A percentile compares a stretch with the other conserved stretches of the same genome.
Conservation (phyloP, 106 monocot species). For the Dendrobium nobile region DNA sequence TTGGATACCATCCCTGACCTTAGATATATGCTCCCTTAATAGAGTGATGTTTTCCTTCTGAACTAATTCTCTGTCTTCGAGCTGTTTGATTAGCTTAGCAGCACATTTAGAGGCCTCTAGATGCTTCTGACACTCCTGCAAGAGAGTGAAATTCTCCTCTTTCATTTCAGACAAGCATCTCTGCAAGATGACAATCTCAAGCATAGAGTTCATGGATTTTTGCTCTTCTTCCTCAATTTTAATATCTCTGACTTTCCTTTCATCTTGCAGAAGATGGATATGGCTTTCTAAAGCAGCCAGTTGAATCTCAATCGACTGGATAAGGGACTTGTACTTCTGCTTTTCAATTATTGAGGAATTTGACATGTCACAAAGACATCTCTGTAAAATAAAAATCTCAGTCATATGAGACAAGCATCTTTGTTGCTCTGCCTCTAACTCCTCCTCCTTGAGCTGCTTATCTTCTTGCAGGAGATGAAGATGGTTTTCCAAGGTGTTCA, state of each 20-base stretch:
- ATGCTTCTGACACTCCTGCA: constrained; percentile 12
- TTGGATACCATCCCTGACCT: background rate
- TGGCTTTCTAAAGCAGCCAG: constrained; percentile 17
- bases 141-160: constrained; percentile 6
- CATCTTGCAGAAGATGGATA: constrained; percentile 24
- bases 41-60: constrained; percentile 12
- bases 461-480: constrained; percentile 14
- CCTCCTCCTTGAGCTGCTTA: background rate
- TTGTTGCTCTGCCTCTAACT: constrained; percentile 8
- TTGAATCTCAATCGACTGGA: constrained; percentile 11
- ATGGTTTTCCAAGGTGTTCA: constrained; percentile 21
- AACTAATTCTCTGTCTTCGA: constrained; percentile 2
- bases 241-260: background rate
- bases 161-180: constrained; percentile 18
- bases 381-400: constrained; percentile 13
- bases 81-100: constrained; percentile 6
- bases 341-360: constrained; percentile 27
- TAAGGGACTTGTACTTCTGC: constrained; percentile 17
- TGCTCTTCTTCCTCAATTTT: constrained; percentile 13
- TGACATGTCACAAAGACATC: constrained; percentile 13
- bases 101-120: background rate
- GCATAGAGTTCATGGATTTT: constrained; percentile 12
- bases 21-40: background rate
- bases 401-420: background rate
- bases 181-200: constrained; percentile 16